A percentile compares a stretch with the other conserved stretches of the same genome.
Evolutionary conservation across 2,329 filamentous ascomycete genomes (phyloP).

Genomic region (Xylariomycetidae sp.): DNA sequence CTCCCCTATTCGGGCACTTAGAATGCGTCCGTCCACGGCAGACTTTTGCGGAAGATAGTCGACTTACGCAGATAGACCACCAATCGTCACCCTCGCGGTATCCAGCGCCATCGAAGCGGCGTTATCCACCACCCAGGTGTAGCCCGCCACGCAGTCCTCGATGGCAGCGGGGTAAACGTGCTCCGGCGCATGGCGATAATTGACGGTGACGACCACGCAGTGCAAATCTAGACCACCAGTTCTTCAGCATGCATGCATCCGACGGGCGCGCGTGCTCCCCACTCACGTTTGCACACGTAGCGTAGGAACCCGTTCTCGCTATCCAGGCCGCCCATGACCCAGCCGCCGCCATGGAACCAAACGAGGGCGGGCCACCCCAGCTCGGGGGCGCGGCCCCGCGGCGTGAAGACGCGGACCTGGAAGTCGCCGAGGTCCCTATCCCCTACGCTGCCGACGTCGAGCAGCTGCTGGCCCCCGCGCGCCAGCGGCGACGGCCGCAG

Average conservation of each 20-base stretch:
- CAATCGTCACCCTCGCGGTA: constrained; percentile 3
- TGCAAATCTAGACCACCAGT: too few relatives aligned
- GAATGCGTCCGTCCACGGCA: constrained; percentile 4
- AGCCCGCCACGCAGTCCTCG: constrained; percentile 4
- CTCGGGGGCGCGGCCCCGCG: not conserved
- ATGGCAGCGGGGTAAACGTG: constrained; percentile 8
- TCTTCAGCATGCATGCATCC: too few relatives aligned
- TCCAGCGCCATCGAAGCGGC: constrained; percentile 1
- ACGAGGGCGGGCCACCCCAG: constrained; percentile 2
- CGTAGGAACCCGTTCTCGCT: not conserved
- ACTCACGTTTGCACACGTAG: too few relatives aligned
- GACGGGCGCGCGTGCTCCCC: too few relatives aligned
- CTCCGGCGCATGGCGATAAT: constrained; percentile 5
- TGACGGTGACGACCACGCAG: constrained; percentile 5
- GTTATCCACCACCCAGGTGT: constrained; percentile 4
- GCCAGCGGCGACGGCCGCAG: not conserved
- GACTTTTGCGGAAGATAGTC: not conserved
- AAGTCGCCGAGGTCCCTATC: constrained; percentile 2
- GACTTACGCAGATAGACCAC: constrained; percentile 1
- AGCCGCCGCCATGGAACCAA: constrained; percentile 7
- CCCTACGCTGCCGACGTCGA: constrained; percentile 1
- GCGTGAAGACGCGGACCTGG: constrained; percentile 1
- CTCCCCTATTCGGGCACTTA: too few relatives aligned
- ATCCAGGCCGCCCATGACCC: constrained; percentile 2
- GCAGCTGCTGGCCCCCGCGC: not conserved